Base-by-base conservation (phyloP, 306 rosid genomes). In the Pyrus pyrifolia region DNA sequence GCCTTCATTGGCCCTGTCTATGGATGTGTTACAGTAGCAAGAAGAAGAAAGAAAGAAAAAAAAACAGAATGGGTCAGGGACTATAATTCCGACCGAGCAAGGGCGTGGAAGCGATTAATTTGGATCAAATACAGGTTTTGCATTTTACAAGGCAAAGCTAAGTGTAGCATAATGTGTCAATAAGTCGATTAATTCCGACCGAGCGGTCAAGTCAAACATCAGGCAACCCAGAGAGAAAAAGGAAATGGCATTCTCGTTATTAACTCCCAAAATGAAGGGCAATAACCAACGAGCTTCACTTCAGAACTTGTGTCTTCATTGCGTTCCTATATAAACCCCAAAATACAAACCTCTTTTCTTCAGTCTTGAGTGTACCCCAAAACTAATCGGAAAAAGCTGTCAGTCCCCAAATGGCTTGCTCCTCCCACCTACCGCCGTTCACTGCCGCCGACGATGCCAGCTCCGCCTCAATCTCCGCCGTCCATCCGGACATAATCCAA, bases 401-500 rank as follows among this genome's bases (percentile, higher is more conserved):
- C 18, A 2, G 21, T 14, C 40, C 31, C 21, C 21, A 7, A 2
- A 79, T 73, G 73, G 78, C 35, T n/a, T 45, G 29, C 58, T 42
- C 14, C 57, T 19, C 14, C 46, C 46, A 12, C 59, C 66, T 2
- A 11, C 49, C 58, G 21, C 55, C 38, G 10, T 44, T 46, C 70
- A 11, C 49, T 27, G 13, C 27, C 73, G 73, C 62, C 67, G 52
- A 74, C 8, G 70, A 71, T 15, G 53, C 55, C 42, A 21, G 15
- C 46, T 17, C 77, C 74, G 67, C 86, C 67, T 55, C 88, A 17
- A 71, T 93, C 84, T 80, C 90, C 45, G 78, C 80, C 84, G 42
- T 93, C 76, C 93, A 85, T 42, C 64, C 86, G 1, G 96, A 91
- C 67, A 51, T 93, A 3, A 83, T 93, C 52, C 86, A 75, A 69